Evolutionary conservation across 164 flowering plant genomes (phyloP), one percentile per base, ranked within the genome.

Genomic region (Magnolia officinalis): DNA sequence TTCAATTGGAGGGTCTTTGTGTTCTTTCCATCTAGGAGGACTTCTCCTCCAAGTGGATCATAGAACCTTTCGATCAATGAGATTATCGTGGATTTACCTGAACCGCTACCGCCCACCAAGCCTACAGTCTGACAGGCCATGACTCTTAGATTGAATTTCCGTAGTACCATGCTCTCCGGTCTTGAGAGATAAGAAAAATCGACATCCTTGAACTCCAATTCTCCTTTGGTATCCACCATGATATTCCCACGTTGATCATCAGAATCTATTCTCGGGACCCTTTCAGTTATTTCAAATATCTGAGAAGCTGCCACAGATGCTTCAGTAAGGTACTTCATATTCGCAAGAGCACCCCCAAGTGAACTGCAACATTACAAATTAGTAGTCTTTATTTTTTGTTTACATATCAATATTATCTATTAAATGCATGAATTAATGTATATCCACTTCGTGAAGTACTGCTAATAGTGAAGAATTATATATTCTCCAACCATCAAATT

Each of bases 81-180:
- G 26, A 88, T 84, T 59, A 84, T 55, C 0, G 91, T 89, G 13
- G 91, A 86, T 73, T 89, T 89, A 10, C 92, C 92, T 2, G 90
- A 89, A 20, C 92, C 91, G 71, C 90, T 87, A 18, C 86, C 78
- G 20, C 93, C 93, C 1, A 86, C 89, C 63, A 90, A 75, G 16
- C 84, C 93, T 18, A 88, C 85, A 5, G 89, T 87, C 52, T 80
- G 78, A 4, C 86, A 79, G 1, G 84, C 80, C 24, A 65, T 68
- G 19, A 87, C 79, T 76, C 6, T 55, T 5, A 90, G 82, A 76
- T 65, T 80, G 71, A 89, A 83, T 0, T 77, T 78, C 24, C 75
- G 74, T 0, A 88, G 77, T 16, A 90, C 68, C n/a, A 70, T 51
- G 58, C 70, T 59, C 7, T 78, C 83, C 5, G 87, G 84, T 69